These are phyloP conservation scores for Phytophthora crassamura DNA, from an alignment of 352 stramenopile genomes.

Conservation along the genomic window DNA sequence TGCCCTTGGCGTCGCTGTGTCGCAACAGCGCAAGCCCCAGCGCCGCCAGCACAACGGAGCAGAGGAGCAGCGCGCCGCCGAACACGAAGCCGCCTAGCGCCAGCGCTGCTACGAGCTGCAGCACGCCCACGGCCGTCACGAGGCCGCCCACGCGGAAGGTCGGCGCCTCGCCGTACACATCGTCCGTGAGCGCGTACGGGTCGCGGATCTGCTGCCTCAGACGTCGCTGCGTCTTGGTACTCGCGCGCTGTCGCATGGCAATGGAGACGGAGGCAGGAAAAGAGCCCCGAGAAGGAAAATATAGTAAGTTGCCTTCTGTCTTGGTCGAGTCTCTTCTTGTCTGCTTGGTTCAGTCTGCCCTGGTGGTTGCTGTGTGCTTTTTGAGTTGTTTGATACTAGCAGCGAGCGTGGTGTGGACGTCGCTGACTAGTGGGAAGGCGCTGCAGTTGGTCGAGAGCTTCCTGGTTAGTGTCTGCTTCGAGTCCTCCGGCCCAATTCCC, in stretches of 20 bases:
- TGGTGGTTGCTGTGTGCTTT: neutral
- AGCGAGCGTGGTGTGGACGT: constrained; percentile 20
- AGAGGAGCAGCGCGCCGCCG: constrained; percentile 50
- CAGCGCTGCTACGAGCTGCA: constrained; percentile 39
- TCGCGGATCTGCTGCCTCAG: constrained; percentile 39
- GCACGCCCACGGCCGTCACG: constrained; percentile 39
- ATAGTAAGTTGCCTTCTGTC: neutral
- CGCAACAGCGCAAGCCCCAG: constrained; percentile 31
- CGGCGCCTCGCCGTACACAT: constrained; percentile 28
- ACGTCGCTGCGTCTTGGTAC: constrained; percentile 41
- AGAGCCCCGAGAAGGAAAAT: neutral
- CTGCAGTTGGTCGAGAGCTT: constrained; percentile 22
- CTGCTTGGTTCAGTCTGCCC: neutral
- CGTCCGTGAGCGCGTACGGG: constrained; percentile 37
- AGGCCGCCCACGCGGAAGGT: constrained; percentile 50
- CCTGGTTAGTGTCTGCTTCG: constrained; percentile 11
- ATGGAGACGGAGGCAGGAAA: neutral
- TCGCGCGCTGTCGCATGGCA: constrained; percentile 38
- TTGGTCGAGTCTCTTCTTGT: constrained; percentile 10
- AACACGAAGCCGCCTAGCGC: constrained; percentile 46
- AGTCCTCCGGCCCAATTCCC: constrained; percentile 30
- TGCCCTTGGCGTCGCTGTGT: constrained; percentile 13
- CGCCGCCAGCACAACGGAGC: constrained; percentile 29
- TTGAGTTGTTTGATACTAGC: constrained; percentile 29
- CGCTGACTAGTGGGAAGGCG: constrained; percentile 37